phyloP scores from a whole-genome alignment of 164 flowering plant species.

The Echeveria elegans region DNA sequence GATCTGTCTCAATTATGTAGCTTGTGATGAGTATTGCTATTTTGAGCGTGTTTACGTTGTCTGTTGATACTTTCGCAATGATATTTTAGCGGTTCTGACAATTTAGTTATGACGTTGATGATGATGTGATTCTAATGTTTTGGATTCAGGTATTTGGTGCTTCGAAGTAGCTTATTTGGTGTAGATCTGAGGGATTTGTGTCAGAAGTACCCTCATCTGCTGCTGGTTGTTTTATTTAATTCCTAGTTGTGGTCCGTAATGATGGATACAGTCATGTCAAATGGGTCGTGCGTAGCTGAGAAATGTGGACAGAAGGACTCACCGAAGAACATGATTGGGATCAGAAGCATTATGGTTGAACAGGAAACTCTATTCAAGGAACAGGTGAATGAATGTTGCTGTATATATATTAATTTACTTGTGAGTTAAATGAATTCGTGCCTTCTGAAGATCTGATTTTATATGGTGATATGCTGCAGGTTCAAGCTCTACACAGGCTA shows the following conservation, averaged over 20 bases:
- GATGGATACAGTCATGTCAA: not conserved
- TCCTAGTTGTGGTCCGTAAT: not conserved
- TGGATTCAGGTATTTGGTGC: too few relatives aligned
- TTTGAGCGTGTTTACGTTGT: too few relatives aligned
- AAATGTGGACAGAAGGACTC: not conserved
- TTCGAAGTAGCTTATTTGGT: not conserved
- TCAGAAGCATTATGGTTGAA: not conserved
- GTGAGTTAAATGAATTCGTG: not conserved
- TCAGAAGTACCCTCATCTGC: not conserved
- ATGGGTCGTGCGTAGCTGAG: not conserved
- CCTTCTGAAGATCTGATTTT: not conserved
- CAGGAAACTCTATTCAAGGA: conserved; percentile 2
- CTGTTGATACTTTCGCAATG: too few relatives aligned
- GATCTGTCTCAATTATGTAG: too few relatives aligned
- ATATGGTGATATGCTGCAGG: not conserved
- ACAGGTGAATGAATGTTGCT: not conserved
- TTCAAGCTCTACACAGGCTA: conserved; percentile 1
- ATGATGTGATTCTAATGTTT: too few relatives aligned
- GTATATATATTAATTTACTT: not conserved
- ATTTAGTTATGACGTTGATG: too few relatives aligned
- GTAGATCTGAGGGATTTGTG: not conserved
- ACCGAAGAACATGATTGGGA: not conserved
- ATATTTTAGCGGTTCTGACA: too few relatives aligned
- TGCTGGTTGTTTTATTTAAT: not conserved
- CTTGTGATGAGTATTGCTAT: not conserved